Conservation (phyloP, 2,329 filamentous ascomycete species). For the Verticillium nonalfalfae region DNA sequence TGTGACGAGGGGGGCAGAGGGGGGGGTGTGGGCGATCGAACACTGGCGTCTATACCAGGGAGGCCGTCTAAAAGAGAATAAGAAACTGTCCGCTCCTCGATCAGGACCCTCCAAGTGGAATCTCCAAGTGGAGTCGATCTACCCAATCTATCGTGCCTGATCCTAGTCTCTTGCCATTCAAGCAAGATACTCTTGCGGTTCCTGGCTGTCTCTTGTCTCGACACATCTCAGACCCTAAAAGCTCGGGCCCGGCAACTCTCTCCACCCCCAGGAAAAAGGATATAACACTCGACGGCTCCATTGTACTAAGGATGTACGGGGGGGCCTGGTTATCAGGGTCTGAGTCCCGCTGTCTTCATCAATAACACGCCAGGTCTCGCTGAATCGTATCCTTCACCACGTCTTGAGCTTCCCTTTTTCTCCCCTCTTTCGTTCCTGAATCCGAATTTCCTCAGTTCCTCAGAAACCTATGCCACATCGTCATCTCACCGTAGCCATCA, state of each 20-base stretch:
- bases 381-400: not conserved
- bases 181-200: not conserved
- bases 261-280: constrained; percentile 4
- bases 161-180: constrained; percentile 5
- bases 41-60: not conserved
- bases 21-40: not conserved
- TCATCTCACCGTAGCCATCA: not conserved
- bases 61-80: constrained; percentile 5
- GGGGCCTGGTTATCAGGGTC: constrained; percentile 9
- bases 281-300: constrained; percentile 13
- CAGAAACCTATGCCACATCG: not conserved
- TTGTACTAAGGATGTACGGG: constrained; percentile 2
- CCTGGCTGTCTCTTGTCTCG: not conserved
- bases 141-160: constrained; percentile 3
- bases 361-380: constrained; percentile 11
- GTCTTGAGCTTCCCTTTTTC: constrained; percentile 4
- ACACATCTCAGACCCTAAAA: not conserved
- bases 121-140: constrained; percentile 9
- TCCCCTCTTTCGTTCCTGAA: not conserved
- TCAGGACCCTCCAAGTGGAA: constrained; percentile 7
- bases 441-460: not conserved
- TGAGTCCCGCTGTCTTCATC: constrained; percentile 10
- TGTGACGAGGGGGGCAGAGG: not conserved
- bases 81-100: constrained; percentile 10
- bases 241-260: not conserved